Evolutionary conservation across 2,329 filamentous ascomycete species (phyloP), one percentile per base, ranked within the genome.

Genomic region (Cladosporium phlei): DNA sequence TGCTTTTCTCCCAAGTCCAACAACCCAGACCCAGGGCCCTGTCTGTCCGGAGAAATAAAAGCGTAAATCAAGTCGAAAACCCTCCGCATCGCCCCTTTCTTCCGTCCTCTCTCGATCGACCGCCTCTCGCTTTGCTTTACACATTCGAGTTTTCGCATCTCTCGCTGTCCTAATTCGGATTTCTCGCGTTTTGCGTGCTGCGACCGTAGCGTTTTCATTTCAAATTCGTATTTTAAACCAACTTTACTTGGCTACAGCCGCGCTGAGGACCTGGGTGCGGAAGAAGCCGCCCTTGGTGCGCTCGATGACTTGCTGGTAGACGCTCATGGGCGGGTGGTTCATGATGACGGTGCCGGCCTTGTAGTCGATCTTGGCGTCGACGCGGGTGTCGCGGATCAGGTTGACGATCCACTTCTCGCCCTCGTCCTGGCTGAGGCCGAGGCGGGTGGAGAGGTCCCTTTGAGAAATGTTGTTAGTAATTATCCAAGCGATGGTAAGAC

Each of bases 391-490:
- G 55, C 93, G 85, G 72, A 98, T 98, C 55, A 98, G 79, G 76
- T 98, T 98, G 61, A 98, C 93, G 64, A 98, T 98, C 93, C 93
- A 98, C 78, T 98, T 98, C 82, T 98, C 93, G 62, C 93, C 93
- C 64, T 97, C 93, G 65, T 95, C 88, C 61, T 90, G 84, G 66
- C 86, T 88, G 55, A 98, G 78, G 56, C 91, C 93, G 51, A 98
- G 82, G 67, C 93, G 87, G 54, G 83, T 85, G 55, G 89, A 95
- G 50, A 98, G 80, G 61, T 97, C 93, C 70, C 80, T 83, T 52
- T 32, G 2, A n/a, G 11, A 22, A 24, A 20, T 35, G 59, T 34
- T 58, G 52, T 54, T 54, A 55, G 62, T 39, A 25, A 30, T 30
- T 12, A 28, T 46, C 40, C 39, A 6, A 20, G 22, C n/a, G n/a